Base-by-base conservation (phyloP, 202 grass and related monocot genomes). In the Brachypodium distachyon region DNA sequence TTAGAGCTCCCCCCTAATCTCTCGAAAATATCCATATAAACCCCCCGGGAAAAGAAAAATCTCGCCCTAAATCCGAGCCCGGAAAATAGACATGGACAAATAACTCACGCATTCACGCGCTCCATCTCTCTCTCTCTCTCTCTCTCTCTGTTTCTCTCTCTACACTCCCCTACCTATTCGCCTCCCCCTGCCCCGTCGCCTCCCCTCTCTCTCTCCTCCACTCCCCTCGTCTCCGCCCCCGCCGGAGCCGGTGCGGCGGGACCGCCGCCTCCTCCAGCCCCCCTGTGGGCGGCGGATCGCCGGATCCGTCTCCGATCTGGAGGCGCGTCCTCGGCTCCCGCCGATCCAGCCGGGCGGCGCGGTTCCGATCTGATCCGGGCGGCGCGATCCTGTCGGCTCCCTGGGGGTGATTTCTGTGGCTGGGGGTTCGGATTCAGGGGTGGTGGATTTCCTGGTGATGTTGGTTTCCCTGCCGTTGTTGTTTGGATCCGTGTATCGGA, bases 21-120 rank as follows among this genome's bases (percentile, higher is more conserved):
- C 28, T 13, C 28, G 19, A 23, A 87, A 78, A 87, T 73, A 87
- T 83, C 74, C 80, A 34, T 38, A 72, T 73, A 67, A 52, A 40
- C 39, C 61, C 73, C 47, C 39, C 6, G 4, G 9, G 1, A 67
- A 73, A 39, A n/a, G n/a, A n/a, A 80, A 83, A 37, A 79, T 72
- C 66, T 61, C 25, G 8, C 25, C 33, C 25, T 2, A 40, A 40
- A 41, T 52, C 38, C 27, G 2, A 31, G 1, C 19, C 37, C n/a
- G 18, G 26, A 43, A 67, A 69, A 74, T 36, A 65, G 59, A 73
- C 66, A 74, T 36, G 58, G 59, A 73, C 66, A 17, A 65, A 77
- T 77, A 77, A 63, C 77, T 50, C 84, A 64, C 78, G 58, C 47
- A 55, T 17, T 1, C 38, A 51, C 80, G 58, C 49, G n/a, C 73